These are phyloP conservation scores for Exophiala calicioides DNA, from an alignment of 2,329 filamentous ascomycete genomes.

Conservation along the genomic window DNA sequence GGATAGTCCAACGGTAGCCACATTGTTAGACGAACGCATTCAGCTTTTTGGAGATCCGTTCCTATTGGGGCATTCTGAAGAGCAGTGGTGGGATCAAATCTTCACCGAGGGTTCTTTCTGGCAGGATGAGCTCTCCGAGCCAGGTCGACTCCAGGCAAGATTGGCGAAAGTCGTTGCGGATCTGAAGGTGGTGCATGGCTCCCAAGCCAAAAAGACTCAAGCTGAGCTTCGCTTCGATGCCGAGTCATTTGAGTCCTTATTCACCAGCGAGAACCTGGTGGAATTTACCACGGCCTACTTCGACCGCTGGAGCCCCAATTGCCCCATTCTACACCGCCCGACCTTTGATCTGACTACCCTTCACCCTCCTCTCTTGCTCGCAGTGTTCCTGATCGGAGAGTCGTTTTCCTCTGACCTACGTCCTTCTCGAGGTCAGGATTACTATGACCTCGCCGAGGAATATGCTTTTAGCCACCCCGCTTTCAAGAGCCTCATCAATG, in stretches of 20 bases:
- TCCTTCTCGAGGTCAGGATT: conserved; percentile 3
- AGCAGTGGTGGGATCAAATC: conserved; percentile 9
- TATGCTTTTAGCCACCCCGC: conserved; percentile 3
- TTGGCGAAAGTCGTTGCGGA: not conserved
- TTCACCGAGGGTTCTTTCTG: not conserved
- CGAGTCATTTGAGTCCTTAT: not conserved
- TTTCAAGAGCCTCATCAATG: not conserved
- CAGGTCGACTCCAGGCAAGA: not conserved
- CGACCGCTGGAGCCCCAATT: conserved; percentile 2
- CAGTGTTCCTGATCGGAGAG: conserved; percentile 6
- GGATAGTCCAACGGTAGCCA: not conserved
- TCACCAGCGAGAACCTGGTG: conserved; percentile 2
- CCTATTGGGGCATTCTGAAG: conserved; percentile 2
- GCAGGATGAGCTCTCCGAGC: not conserved
- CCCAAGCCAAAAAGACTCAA: not conserved
- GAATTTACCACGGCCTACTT: conserved; percentile 1
- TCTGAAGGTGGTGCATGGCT: not conserved
- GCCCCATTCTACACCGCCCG: conserved; percentile 4
- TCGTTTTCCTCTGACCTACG: not conserved
- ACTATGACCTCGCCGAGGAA: conserved; percentile 6
- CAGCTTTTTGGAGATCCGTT: not conserved
- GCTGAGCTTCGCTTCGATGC: not conserved
- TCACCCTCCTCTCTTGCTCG: conserved; percentile 3
- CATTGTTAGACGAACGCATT: not conserved
- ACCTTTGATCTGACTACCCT: conserved; percentile 2